phyloP scores from a whole-genome alignment of 2,329 filamentous ascomycete species.

The Microcyclosporella mali region DNA sequence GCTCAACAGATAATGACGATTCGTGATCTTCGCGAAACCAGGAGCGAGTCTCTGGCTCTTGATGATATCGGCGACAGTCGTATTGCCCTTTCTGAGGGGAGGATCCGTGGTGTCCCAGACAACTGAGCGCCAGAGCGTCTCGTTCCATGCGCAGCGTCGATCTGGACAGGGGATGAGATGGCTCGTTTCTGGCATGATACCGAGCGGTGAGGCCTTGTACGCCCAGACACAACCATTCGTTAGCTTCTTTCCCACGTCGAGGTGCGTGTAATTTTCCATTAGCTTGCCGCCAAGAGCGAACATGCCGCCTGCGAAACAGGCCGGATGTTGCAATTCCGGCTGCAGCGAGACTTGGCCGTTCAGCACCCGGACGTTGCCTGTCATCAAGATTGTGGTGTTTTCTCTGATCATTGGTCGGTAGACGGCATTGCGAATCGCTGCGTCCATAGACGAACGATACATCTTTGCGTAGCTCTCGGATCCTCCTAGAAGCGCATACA shows the following conservation, averaged over 20 bases:
- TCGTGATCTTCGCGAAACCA: constrained; percentile 52
- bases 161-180: constrained; percentile 44
- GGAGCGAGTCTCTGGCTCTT: constrained; percentile 43
- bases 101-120: constrained; percentile 31
- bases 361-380: constrained; percentile 38
- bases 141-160: constrained; percentile 40
- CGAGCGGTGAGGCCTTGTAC: constrained; percentile 52
- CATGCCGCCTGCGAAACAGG: constrained; percentile 66
- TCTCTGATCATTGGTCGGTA: constrained; percentile 41
- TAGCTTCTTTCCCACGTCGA: constrained; percentile 52
- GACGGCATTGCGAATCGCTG: constrained; percentile 41
- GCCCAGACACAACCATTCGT: constrained; percentile 59
- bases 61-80: constrained; percentile 30
- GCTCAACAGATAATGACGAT: constrained; percentile 58
- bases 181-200: constrained; percentile 58
- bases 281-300: constrained; percentile 61
- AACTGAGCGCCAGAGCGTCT: constrained; percentile 38
- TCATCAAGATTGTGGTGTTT: constrained; percentile 42
- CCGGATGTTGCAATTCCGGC: constrained; percentile 53
- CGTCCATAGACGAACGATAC: constrained; percentile 42
- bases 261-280: constrained; percentile 49
- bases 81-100: constrained; percentile 22
- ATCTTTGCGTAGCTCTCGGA: constrained; percentile 37
- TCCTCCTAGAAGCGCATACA: constrained; percentile 25
- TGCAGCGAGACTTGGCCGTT: constrained; percentile 26